phyloP scores from a whole-genome alignment of 257 asterid species.

The Eustoma russellianum region DNA sequence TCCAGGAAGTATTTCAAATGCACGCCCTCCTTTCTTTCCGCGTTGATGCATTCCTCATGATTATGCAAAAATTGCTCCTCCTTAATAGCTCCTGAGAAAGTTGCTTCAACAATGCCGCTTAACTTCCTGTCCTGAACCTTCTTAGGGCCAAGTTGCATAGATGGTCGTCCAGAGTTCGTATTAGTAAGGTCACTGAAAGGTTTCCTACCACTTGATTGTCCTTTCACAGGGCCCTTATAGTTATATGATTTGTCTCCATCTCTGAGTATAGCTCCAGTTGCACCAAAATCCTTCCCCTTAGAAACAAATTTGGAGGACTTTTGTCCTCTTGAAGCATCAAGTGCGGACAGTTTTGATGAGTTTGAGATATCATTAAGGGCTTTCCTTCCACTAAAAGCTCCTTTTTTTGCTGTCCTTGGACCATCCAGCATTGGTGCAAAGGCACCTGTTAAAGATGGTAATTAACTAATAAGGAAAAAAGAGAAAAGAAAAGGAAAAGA shows the following conservation, averaged over 20 bases:
- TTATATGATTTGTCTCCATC: conserved; percentile 18
- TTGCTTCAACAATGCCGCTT: conserved; percentile 28
- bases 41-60: conserved; percentile 68
- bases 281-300: conserved; percentile 34
- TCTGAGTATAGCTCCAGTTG: conserved; percentile 3
- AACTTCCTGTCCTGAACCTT: conserved; percentile 27
- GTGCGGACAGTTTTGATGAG: conserved; percentile 47
- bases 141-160: conserved; percentile 26
- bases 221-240: conserved; percentile 41
- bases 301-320: conserved; percentile 31
- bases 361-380: conserved; percentile 86
- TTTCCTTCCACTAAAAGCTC: conserved; percentile 49
- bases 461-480: background rate
- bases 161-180: conserved; percentile 58
- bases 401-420: conserved; percentile 39
- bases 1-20: conserved; percentile 50
- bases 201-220: conserved; percentile 36
- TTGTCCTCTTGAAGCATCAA: conserved; percentile 37
- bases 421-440: conserved; percentile 40
- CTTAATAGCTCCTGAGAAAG: conserved; percentile 19
- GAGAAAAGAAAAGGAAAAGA: background rate
- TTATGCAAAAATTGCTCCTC: conserved; percentile 70
- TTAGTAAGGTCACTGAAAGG: conserved; percentile 65
- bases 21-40: conserved; percentile 22
- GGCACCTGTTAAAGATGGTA: conserved; percentile 21